Evolutionary conservation across 2,329 filamentous ascomycete genomes (phyloP).

Genomic region (Colletotrichum simmondsii): DNA sequence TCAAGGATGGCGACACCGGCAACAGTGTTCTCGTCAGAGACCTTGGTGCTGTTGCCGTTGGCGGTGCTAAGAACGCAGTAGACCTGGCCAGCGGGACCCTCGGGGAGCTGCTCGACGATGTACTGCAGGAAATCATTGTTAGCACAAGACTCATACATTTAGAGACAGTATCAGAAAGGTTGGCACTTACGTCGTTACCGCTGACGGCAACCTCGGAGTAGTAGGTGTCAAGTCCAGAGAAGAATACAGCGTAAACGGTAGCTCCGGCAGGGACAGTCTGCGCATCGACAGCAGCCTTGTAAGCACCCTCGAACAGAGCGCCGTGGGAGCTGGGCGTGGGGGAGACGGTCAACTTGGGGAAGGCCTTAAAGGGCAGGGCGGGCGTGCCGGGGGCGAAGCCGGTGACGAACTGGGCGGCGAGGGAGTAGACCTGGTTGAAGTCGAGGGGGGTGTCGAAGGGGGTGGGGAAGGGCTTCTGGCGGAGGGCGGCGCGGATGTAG

Average conservation of each 20-base stretch:
- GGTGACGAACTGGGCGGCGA: constrained; percentile 72
- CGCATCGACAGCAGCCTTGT: constrained; percentile 34
- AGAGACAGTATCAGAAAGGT: constrained; percentile 37
- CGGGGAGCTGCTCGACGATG: constrained; percentile 39
- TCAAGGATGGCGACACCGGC: constrained; percentile 51
- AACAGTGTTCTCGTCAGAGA: constrained; percentile 49
- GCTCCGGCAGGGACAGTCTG: constrained; percentile 11
- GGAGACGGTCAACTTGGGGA: constrained; percentile 57
- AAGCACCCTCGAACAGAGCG: constrained; percentile 39
- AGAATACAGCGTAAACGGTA: constrained; percentile 47
- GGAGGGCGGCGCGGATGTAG: constrained; percentile 64
- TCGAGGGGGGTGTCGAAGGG: constrained; percentile 69
- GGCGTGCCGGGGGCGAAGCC: constrained; percentile 66
- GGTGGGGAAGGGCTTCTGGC: constrained; percentile 64
- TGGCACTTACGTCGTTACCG: constrained; percentile 35
- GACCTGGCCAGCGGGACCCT: constrained; percentile 49
- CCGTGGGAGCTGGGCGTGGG: constrained; percentile 38
- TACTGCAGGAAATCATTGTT: constrained; percentile 11
- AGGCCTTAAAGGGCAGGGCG: constrained; percentile 68
- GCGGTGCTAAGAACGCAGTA: constrained; percentile 52
- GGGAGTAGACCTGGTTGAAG: constrained; percentile 70
- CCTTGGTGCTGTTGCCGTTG: constrained; percentile 41
- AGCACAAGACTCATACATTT: constrained; percentile 27
- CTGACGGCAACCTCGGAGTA: constrained; percentile 26
- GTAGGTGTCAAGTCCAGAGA: constrained; percentile 40